Conservation (phyloP, 2,329 filamentous ascomycete genomes). For the Gnomoniopsis sp. region DNA sequence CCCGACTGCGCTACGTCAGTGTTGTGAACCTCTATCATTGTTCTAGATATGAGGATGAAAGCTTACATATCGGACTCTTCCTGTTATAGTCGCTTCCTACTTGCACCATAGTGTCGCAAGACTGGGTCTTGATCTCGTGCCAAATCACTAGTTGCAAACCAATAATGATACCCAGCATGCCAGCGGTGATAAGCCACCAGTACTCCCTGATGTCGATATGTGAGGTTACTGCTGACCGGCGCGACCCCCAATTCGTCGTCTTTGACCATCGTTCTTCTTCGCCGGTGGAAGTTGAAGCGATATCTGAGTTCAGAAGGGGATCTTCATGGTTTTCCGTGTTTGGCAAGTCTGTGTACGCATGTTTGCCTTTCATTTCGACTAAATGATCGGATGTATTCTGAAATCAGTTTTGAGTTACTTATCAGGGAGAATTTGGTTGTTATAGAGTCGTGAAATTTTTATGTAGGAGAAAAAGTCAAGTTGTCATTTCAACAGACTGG, state of each 20-base stretch:
- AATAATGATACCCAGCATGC: constrained; percentile 29
- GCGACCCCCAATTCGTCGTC: constrained; percentile 11
- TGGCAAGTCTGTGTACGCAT: background rate
- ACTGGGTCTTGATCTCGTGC: constrained; percentile 11
- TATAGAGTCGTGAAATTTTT: background rate
- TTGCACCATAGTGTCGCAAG: constrained; percentile 24
- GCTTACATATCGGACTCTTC: constrained; percentile 33
- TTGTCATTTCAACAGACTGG: background rate
- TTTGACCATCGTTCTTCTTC: background rate
- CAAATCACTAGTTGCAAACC: constrained; percentile 22
- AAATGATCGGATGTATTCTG: background rate
- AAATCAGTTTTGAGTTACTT: no score
- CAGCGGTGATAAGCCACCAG: constrained; percentile 30
- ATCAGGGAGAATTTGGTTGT: no score
- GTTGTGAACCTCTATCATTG: background rate
- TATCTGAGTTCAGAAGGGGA: background rate
- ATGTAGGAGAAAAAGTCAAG: background rate
- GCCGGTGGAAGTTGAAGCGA: background rate
- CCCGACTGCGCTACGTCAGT: constrained; percentile 25
- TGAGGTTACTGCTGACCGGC: constrained; percentile 11
- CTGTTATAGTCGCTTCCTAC: constrained; percentile 36
- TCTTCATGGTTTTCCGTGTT: background rate
- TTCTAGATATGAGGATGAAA: no score
- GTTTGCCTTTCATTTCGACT: background rate
- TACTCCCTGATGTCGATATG: constrained; percentile 20